These are phyloP conservation scores for Stemphylium beticola DNA, from an alignment of 2,329 filamentous ascomycete genomes.

Conservation along the genomic window DNA sequence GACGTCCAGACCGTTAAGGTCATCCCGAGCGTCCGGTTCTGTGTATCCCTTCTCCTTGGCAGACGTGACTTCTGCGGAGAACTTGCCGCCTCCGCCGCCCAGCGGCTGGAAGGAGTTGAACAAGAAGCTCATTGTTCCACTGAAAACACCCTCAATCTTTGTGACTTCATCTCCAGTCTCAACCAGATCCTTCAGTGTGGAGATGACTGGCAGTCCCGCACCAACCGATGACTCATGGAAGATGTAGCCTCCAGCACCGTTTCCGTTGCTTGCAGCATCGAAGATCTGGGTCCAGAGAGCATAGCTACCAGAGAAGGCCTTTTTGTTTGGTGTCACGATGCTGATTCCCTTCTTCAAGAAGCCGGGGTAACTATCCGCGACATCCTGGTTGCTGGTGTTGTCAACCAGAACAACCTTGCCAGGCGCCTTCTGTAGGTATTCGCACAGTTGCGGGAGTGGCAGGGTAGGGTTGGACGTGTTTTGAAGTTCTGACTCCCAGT, in stretches of 20 bases:
- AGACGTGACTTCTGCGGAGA: slow-evolving; percentile 89
- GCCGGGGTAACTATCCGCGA: slow-evolving; percentile 81
- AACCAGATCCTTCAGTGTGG: slow-evolving; percentile 90
- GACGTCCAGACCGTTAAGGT: slow-evolving; percentile 86
- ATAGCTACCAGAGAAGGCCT: slow-evolving; percentile 86
- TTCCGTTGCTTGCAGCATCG: slow-evolving; percentile 68
- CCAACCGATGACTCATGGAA: slow-evolving; percentile 97
- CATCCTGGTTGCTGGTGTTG: slow-evolving; percentile 89
- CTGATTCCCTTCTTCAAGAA: slow-evolving; percentile 83
- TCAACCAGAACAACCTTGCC: slow-evolving; percentile 85
- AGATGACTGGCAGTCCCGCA: slow-evolving; percentile 90
- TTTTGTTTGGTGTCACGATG: slow-evolving; percentile 98
- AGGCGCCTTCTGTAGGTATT: slow-evolving; percentile 79
- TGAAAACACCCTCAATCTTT: slow-evolving; percentile 96
- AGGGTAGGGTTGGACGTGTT: slow-evolving; percentile 70
- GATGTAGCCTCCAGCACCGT: slow-evolving; percentile 72
- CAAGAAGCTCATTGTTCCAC: slow-evolving; percentile 95
- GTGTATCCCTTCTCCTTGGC: slow-evolving; percentile 94
- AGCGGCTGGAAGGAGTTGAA: slow-evolving; percentile 96
- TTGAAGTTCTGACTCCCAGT: slow-evolving; percentile 66
- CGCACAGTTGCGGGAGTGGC: slow-evolving; percentile 71
- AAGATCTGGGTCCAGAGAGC: slow-evolving; percentile 90
- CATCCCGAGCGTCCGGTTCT: slow-evolving; percentile 84
- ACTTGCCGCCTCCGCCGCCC: slow-evolving; percentile 75
- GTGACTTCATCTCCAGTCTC: slow-evolving; percentile 90